phyloP scores from a whole-genome alignment of 2,329 filamentous ascomycete species.

The Aschersonia sp. region DNA sequence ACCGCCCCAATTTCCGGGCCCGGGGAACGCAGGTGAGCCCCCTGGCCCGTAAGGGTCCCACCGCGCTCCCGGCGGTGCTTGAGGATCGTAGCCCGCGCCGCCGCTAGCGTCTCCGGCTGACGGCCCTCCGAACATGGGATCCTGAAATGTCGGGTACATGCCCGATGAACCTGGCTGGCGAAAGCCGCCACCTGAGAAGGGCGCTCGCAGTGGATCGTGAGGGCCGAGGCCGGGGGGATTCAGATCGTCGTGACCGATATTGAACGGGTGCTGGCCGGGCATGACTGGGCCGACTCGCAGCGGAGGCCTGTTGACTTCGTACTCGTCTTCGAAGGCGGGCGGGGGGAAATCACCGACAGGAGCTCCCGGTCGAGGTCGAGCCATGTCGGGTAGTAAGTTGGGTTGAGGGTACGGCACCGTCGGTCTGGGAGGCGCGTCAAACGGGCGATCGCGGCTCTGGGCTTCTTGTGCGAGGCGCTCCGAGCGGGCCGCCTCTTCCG shows the following conservation, averaged over 20 bases:
- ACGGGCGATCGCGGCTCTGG: conserved; percentile 16
- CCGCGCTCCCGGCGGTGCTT: conserved; percentile 73
- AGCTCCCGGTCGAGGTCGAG: conserved; percentile 42
- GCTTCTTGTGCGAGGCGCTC: conserved; percentile 25
- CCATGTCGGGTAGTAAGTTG: conserved; percentile 48
- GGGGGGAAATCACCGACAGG: conserved; percentile 67
- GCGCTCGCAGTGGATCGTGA: conserved; percentile 61
- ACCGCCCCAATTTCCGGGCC: conserved; percentile 24
- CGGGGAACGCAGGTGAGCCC: conserved; percentile 29
- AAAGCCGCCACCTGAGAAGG: conserved; percentile 47
- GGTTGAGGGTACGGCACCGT: conserved; percentile 52
- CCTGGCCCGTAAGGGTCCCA: conserved; percentile 80
- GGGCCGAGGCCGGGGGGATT: conserved; percentile 79
- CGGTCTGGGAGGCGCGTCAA: conserved; percentile 34
- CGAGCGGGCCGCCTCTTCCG: conserved; percentile 19
- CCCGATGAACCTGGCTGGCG: conserved; percentile 51
- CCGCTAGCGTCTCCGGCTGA: conserved; percentile 22
- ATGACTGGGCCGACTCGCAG: conserved; percentile 11
- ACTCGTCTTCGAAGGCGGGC: conserved; percentile 86
- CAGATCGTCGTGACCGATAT: conserved; percentile 74
- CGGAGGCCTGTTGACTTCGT: conserved; percentile 57
- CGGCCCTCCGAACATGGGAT: conserved; percentile 54
- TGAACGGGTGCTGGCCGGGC: conserved; percentile 41
- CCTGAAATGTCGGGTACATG: conserved; percentile 94
- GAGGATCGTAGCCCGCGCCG: conserved; percentile 36